Conservation (phyloP, 23 red algal species). For the Gracilariopsis chorda region DNA sequence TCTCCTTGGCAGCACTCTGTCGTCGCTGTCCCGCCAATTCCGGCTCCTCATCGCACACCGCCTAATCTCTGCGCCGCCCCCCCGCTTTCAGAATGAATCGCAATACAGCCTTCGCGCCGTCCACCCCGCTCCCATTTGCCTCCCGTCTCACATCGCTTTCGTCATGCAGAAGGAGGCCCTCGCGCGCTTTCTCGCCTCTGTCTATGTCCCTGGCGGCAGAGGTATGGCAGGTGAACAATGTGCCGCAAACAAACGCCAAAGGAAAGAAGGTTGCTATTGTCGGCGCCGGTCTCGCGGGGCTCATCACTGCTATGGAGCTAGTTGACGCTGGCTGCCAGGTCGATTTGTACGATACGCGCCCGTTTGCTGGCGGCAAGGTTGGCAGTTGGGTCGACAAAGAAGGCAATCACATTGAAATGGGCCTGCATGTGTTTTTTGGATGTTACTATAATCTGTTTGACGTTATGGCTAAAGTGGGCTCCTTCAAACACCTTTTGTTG, state of each 20-base stretch:
- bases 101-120: background rate
- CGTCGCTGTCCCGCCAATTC: background rate
- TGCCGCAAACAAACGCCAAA: background rate
- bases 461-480: constrained; percentile 89
- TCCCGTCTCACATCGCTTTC: background rate
- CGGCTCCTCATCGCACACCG: background rate
- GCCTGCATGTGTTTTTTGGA: constrained; percentile 95
- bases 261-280: constrained; percentile 58
- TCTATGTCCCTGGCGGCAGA: constrained; percentile 35
- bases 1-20: no score
- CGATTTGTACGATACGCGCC: constrained; percentile 73
- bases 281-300: constrained; percentile 83
- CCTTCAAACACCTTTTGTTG: constrained; percentile 67
- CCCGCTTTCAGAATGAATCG: background rate
- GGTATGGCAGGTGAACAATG: constrained; percentile 34
- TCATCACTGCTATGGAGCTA: constrained; percentile 86
- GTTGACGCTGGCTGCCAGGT: constrained; percentile 81
- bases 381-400: constrained; percentile 80
- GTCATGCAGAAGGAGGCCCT: background rate
- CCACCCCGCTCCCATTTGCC: background rate
- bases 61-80: background rate
- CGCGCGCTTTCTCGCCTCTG: background rate
- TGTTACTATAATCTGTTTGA: constrained; percentile 98
- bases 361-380: constrained; percentile 92
- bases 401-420: constrained; percentile 99